Percentiles rank a stretch among this genome's conserved stretches.
phyloP scores from a whole-genome alignment of 352 stramenopile species.

The Globisporangium recalcitrans region DNA sequence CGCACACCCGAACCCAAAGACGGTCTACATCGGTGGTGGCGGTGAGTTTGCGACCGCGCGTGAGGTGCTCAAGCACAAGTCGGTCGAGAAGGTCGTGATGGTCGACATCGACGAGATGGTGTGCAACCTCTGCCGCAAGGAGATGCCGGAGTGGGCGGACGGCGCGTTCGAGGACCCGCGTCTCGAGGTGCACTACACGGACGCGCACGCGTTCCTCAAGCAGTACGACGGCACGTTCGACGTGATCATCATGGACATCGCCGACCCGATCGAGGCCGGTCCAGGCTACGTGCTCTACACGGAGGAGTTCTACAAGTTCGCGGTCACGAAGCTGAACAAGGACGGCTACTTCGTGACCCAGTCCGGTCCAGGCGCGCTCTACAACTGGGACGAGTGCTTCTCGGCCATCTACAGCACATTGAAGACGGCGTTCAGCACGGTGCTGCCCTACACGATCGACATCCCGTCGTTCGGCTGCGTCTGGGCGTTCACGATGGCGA shows the following conservation, averaged over 20 bases:
- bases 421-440: constrained; percentile 86
- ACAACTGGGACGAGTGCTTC: constrained; percentile 92
- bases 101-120: constrained; percentile 94
- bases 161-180: constrained; percentile 87
- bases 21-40: constrained; percentile 90
- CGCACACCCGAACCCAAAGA: constrained; percentile 81
- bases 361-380: constrained; percentile 84
- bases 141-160: constrained; percentile 92
- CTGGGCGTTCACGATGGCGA: constrained; percentile 93
- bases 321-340: constrained; percentile 74
- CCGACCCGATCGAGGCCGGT: constrained; percentile 91
- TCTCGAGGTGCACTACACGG: constrained; percentile 89
- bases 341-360: constrained; percentile 92
- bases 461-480: constrained; percentile 92
- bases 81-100: constrained; percentile 94
- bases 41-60: constrained; percentile 92
- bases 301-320: constrained; percentile 92
- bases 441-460: constrained; percentile 89
- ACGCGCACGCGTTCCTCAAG: constrained; percentile 89
- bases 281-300: constrained; percentile 87
- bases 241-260: constrained; percentile 96
- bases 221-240: constrained; percentile 83
- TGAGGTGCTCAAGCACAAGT: constrained; percentile 89
- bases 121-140: constrained; percentile 90
- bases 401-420: constrained; percentile 93